These are phyloP conservation scores for Sporothrix sp. DNA, from an alignment of 2,329 filamentous ascomycete genomes.

Conservation along the genomic window DNA sequence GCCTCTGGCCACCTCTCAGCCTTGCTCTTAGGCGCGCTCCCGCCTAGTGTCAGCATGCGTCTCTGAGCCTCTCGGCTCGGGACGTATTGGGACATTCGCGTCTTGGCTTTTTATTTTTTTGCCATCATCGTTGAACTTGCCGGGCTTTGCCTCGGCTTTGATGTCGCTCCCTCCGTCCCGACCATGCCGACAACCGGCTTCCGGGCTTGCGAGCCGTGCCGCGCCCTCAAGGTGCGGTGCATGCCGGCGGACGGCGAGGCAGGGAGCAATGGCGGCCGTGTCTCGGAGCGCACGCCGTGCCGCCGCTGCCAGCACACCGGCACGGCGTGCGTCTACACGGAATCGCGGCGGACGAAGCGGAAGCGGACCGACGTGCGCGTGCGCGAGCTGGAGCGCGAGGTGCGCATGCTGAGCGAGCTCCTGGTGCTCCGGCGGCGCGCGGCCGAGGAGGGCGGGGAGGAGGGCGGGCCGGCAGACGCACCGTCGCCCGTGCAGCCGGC, in stretches of 20 bases:
- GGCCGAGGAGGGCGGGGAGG: not conserved
- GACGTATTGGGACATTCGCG: too few relatives aligned
- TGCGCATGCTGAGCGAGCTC: conserved; percentile 43
- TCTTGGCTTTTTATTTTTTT: too few relatives aligned
- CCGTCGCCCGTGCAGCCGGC: not conserved
- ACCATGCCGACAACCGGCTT: conserved; percentile 8
- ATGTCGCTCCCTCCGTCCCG: too few relatives aligned
- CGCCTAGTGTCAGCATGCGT: too few relatives aligned
- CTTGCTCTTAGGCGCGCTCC: not conserved
- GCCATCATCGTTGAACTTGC: too few relatives aligned
- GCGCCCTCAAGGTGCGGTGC: conserved; percentile 12
- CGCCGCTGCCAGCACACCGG: conserved; percentile 10
- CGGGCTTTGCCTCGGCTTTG: not conserved
- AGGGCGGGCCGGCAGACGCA: not conserved
- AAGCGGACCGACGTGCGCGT: conserved; percentile 52
- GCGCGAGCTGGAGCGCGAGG: conserved; percentile 69
- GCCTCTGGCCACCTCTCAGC: conserved; percentile 4
- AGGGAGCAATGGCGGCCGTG: not conserved
- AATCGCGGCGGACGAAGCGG: conserved; percentile 13
- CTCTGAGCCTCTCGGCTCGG: too few relatives aligned
- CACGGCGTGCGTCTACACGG: conserved; percentile 11
- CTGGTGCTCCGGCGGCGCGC: conserved; percentile 3
- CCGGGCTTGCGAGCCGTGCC: conserved; percentile 13
- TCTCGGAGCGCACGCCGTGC: conserved; percentile 11
- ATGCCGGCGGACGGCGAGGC: conserved; percentile 3